Conservation (phyloP, 768 basidiomycete species). For the Lactarius trivialis region DNA sequence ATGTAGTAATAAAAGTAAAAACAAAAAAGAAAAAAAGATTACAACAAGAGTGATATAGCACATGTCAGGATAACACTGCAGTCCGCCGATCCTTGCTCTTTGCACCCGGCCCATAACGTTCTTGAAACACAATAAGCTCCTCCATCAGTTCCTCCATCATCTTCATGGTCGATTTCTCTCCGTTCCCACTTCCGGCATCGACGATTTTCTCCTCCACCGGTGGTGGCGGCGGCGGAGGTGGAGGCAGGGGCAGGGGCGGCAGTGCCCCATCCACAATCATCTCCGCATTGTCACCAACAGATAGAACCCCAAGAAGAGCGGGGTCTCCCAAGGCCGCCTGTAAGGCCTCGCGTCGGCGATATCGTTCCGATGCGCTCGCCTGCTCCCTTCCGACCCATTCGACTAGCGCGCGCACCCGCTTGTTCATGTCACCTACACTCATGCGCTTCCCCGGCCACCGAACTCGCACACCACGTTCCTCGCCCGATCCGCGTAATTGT, state of each 20-base stretch:
- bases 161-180: conserved; percentile 49
- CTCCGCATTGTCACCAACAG: conserved; percentile 25
- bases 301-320: conserved; percentile 6
- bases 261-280: conserved; percentile 32
- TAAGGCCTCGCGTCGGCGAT: conserved; percentile 60
- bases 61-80: conserved; percentile 27
- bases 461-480: conserved; percentile 77
- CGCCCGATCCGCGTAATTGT: conserved; percentile 51
- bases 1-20: conserved; percentile 23
- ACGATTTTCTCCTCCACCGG: conserved; percentile 23
- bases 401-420: conserved; percentile 80
- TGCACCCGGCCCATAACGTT: conserved; percentile 64
- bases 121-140: conserved; percentile 83
- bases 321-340: conserved; percentile 43
- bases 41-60: neutral
- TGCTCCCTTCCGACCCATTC: conserved; percentile 94
- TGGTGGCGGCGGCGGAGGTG: conserved; percentile 22
- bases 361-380: conserved; percentile 65
- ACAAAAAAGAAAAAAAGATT: neutral
- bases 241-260: conserved; percentile 21
- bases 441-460: conserved; percentile 92
- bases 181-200: neutral
- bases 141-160: conserved; percentile 90
- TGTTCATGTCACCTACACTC: conserved; percentile 97
- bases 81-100: conserved; percentile 37